phyloP scores from a whole-genome alignment of 768 basidiomycete species.

The Phanerochaete sordida region DNA sequence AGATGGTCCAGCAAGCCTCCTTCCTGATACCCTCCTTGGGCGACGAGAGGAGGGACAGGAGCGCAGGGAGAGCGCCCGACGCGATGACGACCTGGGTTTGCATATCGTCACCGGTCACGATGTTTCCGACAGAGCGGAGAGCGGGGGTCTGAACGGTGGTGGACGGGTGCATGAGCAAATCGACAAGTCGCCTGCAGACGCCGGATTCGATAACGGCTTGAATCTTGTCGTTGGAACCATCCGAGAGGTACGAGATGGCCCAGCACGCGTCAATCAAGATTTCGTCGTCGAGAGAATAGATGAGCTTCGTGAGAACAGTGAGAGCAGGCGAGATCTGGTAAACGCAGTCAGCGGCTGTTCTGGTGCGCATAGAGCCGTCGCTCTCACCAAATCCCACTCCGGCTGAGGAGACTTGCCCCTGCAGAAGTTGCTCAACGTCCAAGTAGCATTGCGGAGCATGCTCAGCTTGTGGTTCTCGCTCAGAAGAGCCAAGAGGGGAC shows the following conservation, averaged over 20 bases:
- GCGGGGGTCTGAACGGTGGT: constrained; percentile 98
- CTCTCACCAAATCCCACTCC: constrained; percentile 89
- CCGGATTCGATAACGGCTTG: constrained; percentile 99
- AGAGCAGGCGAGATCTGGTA: constrained; percentile 92
- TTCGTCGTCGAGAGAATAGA: constrained; percentile 98
- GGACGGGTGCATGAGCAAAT: constrained; percentile 92
- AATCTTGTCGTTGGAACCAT: constrained; percentile 99
- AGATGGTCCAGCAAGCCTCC: constrained; percentile 99
- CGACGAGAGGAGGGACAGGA: constrained; percentile 88
- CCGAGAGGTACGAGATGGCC: constrained; percentile 99
- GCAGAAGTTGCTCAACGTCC: constrained; percentile 99
- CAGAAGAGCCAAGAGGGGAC: constrained; percentile 84
- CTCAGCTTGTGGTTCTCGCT: constrained; percentile 98
- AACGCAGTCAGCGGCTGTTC: background rate
- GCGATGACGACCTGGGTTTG: constrained; percentile 99
- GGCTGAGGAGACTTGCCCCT: constrained; percentile 97
- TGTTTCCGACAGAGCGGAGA: constrained; percentile 97
- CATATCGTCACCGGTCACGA: constrained; percentile 98
- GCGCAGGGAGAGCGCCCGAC: constrained; percentile 92
- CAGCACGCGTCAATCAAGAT: constrained; percentile 99
- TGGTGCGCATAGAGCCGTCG: background rate
- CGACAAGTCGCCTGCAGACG: constrained; percentile 95
- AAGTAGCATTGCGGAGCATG: constrained; percentile 98
- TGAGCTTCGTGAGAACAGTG: constrained; percentile 94
- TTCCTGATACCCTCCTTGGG: constrained; percentile 99